A percentile compares a stretch with the other conserved stretches of the same genome.
phyloP scores from a whole-genome alignment of 1,284 basidiomycete genomes.

The Tremellales sp. region DNA sequence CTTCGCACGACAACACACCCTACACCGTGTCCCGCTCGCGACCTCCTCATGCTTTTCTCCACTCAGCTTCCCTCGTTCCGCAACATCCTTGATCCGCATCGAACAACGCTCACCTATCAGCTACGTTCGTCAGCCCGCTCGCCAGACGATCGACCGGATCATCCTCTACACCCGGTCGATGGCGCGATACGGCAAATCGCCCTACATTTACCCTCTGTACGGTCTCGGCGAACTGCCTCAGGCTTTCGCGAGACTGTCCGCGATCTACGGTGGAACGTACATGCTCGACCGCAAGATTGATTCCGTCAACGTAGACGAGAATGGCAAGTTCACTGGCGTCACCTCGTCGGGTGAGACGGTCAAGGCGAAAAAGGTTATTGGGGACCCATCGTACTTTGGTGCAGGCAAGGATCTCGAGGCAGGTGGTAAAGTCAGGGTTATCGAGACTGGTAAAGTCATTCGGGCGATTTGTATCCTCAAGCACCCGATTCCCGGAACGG shows the following conservation, averaged over 20 bases:
- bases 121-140: slow-evolving; percentile 88
- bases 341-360: slow-evolving; percentile 86
- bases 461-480: slow-evolving; percentile 97
- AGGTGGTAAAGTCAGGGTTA: slow-evolving; percentile 70
- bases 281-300: slow-evolving; percentile 98
- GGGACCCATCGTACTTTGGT: slow-evolving; percentile 96
- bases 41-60: too few species aligned
- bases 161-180: slow-evolving; percentile 97
- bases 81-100: background rate
- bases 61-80: too few species aligned
- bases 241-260: slow-evolving; percentile 94
- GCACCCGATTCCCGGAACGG: slow-evolving; percentile 96
- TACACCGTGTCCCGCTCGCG: too few species aligned
- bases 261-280: slow-evolving; percentile 99
- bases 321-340: slow-evolving; percentile 90
- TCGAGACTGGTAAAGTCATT: slow-evolving; percentile 92
- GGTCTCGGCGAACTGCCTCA: slow-evolving; percentile 98
- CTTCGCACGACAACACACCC: too few species aligned
- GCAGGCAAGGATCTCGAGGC: slow-evolving; percentile 57
- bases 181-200: slow-evolving; percentile 99
- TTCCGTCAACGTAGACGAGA: slow-evolving; percentile 79
- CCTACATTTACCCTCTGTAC: slow-evolving; percentile 99
- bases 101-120: slow-evolving; percentile 50
- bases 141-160: slow-evolving; percentile 89
- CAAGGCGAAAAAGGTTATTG: slow-evolving; percentile 96